phyloP scores from a whole-genome alignment of 139 green algal species.

The Closterium sp. region DNA sequence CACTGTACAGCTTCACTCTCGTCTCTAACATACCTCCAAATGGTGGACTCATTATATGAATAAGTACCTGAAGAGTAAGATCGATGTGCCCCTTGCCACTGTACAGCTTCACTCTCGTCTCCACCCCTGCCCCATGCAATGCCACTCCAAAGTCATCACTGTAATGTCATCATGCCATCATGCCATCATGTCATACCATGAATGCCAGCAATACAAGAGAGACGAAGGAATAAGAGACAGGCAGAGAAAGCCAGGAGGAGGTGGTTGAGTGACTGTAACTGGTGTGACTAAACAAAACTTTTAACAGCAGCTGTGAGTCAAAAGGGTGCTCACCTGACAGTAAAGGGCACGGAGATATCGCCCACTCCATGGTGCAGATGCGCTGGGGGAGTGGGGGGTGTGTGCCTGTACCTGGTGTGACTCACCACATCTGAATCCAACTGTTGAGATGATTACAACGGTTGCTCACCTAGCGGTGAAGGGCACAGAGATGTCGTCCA shows the following conservation, averaged over 20 bases:
- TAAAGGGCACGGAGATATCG: no score
- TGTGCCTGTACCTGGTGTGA: neutral
- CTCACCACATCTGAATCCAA: no score
- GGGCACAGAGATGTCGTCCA: neutral
- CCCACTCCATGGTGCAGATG: no score
- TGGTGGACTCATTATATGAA: no score
- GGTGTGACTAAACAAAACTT: no score
- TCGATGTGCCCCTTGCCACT: constrained; percentile 53
- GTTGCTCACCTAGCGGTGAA: neutral
- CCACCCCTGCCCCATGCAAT: constrained; percentile 25
- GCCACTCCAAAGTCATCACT: constrained; percentile 17
- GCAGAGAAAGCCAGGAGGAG: no score
- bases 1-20: neutral
- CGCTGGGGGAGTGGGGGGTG: no score
- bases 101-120: constrained; percentile 24
- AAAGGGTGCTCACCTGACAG: no score
- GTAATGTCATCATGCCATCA: neutral
- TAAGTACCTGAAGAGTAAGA: constrained; percentile 21
- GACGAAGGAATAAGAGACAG: neutral
- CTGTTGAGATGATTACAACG: no score
- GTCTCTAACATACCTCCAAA: neutral
- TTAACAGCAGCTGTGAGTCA: no score
- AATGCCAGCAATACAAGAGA: neutral
- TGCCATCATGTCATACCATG: neutral
- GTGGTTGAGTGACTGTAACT: no score